Percentiles rank a stretch among this genome's conserved stretches.
Conservation (phyloP, 139 green algal genomes). For the Haematococcus lacustris region DNA sequence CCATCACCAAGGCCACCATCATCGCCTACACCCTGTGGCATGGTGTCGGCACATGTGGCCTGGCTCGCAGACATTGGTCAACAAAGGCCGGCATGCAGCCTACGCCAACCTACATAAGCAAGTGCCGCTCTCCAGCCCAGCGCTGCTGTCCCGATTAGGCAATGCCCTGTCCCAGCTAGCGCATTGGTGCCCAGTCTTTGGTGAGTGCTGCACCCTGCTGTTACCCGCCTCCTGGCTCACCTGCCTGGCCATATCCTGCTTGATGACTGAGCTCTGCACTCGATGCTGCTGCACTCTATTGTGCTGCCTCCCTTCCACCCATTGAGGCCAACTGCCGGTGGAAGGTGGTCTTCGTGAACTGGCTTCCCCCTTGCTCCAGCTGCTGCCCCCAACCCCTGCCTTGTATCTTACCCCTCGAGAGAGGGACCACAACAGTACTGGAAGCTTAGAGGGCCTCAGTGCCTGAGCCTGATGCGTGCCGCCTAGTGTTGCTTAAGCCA, state of each 20-base stretch:
- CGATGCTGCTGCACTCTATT: neutral
- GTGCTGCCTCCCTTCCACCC: too few relatives aligned
- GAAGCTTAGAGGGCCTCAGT: too few relatives aligned
- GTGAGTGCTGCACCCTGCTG: slow-evolving; percentile 9
- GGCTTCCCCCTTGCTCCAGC: too few relatives aligned
- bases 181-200: slow-evolving; percentile 56
- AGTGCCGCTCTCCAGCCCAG: neutral
- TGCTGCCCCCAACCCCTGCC: too few relatives aligned
- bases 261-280: neutral
- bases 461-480: too few relatives aligned
- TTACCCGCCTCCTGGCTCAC: neutral
- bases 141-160: slow-evolving; percentile 29
- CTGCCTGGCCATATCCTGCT: too few relatives aligned
- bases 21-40: neutral
- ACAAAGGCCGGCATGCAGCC: slow-evolving; percentile 35
- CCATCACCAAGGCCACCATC: neutral
- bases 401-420: too few relatives aligned
- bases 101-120: slow-evolving; percentile 23
- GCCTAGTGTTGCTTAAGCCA: too few relatives aligned
- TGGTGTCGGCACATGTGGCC: neutral
- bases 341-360: too few relatives aligned
- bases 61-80: slow-evolving; percentile 18
- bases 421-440: too few relatives aligned
- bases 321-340: too few relatives aligned
- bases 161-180: slow-evolving; percentile 47